A percentile compares a stretch with the other conserved stretches of the same genome.
These are phyloP conservation scores for Trichosporon faecale DNA, from an alignment of 1,284 basidiomycete genomes.

Conservation along the genomic window DNA sequence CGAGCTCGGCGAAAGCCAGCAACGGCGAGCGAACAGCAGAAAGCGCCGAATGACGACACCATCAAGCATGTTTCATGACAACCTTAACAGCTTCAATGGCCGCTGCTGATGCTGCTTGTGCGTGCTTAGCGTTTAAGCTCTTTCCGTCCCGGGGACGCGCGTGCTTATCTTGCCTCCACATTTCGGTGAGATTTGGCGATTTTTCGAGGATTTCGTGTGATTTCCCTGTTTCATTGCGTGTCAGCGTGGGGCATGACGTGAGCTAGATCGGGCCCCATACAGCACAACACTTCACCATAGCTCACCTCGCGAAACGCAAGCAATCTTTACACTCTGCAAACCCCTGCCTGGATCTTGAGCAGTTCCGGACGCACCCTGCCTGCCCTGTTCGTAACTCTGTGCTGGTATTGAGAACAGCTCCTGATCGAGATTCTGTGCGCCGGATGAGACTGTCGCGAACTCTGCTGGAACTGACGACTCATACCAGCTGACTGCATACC, in stretches of 20 bases:
- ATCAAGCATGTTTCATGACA: not conserved
- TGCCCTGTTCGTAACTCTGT: not conserved
- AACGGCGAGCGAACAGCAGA: not conserved
- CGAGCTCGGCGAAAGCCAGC: not conserved
- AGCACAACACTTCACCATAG: not conserved
- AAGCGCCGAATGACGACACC: slow-evolving; percentile 1
- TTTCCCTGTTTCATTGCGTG: slow-evolving; percentile 1
- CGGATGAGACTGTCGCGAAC: not conserved
- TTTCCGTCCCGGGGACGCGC: not conserved
- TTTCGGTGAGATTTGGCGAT: not conserved
- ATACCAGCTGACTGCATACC: not conserved
- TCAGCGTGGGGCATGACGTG: not conserved
- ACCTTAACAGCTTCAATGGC: not conserved
- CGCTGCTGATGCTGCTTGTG: not conserved
- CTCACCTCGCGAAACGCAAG: not conserved
- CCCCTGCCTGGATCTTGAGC: not conserved
- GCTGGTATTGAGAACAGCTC: not conserved
- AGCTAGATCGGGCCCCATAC: not conserved
- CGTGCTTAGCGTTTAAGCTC: not conserved
- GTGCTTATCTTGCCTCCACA: not conserved
- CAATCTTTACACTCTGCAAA: not conserved
- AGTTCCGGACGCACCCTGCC: not conserved
- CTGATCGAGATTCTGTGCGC: not conserved
- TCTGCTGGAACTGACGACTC: not conserved
- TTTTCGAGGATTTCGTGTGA: not conserved